Conservation (phyloP, 306 rosid species). For the Vigna mungo region DNA sequence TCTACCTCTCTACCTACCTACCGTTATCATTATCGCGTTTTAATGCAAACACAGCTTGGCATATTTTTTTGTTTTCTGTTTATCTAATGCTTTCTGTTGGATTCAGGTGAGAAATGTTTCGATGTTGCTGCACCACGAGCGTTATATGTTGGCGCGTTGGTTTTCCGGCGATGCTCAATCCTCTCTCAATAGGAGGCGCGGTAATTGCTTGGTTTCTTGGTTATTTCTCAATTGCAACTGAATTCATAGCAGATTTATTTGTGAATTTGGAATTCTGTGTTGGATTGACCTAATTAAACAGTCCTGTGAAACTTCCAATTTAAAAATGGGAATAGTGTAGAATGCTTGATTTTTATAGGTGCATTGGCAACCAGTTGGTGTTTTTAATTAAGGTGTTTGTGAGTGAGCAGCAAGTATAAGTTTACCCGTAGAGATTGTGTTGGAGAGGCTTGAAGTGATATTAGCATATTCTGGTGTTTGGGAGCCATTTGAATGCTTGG, state of each 20-base stretch:
- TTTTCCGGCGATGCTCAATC: conserved; percentile 72
- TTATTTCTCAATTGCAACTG: neutral
- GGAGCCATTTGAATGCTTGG: conserved; percentile 18
- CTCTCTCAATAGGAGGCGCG: conserved; percentile 56
- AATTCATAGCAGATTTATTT: neutral
- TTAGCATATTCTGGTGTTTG: neutral
- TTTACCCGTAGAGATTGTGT: neutral
- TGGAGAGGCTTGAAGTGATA: neutral
- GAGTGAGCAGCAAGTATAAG: neutral
- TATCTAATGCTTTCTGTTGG: neutral
- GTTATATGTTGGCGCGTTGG: conserved; percentile 64
- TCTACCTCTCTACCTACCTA: too few relatives aligned
- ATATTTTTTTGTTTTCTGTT: too few relatives aligned
- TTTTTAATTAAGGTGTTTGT: neutral
- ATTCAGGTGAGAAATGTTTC: conserved; percentile 77
- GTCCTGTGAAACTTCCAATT: conserved; percentile 4
- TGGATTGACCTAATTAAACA: conserved; percentile 11
- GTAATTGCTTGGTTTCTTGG: conserved; percentile 49
- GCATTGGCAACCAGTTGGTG: conserved; percentile 6
- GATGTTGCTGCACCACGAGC: conserved; percentile 67
- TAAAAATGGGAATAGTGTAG: neutral
- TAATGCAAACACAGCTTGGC: too few relatives aligned
- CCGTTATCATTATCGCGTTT: too few relatives aligned
- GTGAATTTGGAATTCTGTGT: neutral
- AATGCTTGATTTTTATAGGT: conserved; percentile 5